phyloP scores from a whole-genome alignment of 2,329 filamentous ascomycete genomes.

The Hymenoscyphus fructigenus region DNA sequence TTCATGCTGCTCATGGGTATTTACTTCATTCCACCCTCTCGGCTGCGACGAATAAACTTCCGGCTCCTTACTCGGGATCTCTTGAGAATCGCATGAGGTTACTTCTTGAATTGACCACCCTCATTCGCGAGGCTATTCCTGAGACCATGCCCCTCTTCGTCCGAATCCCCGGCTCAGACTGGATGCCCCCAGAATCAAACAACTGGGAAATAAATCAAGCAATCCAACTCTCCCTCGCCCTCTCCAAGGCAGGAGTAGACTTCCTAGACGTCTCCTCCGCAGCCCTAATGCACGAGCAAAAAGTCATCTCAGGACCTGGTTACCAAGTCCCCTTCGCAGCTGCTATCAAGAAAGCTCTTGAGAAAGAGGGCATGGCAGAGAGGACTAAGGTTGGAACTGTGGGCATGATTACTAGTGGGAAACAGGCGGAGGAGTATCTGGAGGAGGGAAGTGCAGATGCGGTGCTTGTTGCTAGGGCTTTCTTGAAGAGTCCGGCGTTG shows the following conservation, averaged over 20 bases:
- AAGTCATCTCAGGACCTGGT: conserved; percentile 56
- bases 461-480: conserved; percentile 48
- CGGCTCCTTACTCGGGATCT: conserved; percentile 62
- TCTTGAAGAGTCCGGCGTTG: conserved; percentile 56
- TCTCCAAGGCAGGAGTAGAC: conserved; percentile 69
- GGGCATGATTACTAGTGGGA: conserved; percentile 45
- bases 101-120: conserved; percentile 63
- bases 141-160: conserved; percentile 67
- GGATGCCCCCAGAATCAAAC: conserved; percentile 59
- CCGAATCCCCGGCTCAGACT: conserved; percentile 72
- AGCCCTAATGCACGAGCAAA: conserved; percentile 59
- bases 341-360: conserved; percentile 67
- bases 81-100: conserved; percentile 71
- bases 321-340: conserved; percentile 71
- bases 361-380: conserved; percentile 51
- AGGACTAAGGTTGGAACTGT: conserved; percentile 46
- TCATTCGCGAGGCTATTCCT: conserved; percentile 60
- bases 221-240: conserved; percentile 57
- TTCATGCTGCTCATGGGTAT: conserved; percentile 78
- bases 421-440: conserved; percentile 47
- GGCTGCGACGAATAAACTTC: conserved; percentile 66
- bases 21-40: conserved; percentile 68
- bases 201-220: conserved; percentile 69
- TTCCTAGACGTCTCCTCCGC: conserved; percentile 70
- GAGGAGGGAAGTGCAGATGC: conserved; percentile 47